Conservation (phyloP, 768 basidiomycete species). For the Xerocomus potaroensis region DNA sequence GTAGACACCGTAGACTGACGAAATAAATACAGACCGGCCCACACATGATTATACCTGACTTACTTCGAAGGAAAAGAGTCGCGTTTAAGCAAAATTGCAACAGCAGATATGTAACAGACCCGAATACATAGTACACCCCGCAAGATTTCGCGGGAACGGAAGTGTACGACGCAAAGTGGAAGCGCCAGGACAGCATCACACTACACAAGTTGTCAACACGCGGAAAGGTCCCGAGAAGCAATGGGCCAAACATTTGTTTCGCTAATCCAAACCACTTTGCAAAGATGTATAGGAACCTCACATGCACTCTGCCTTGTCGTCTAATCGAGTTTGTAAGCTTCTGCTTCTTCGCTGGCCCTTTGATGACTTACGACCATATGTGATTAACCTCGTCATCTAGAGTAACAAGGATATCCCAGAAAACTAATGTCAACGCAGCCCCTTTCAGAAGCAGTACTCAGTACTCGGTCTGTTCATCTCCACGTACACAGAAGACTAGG, state of each 20-base stretch:
- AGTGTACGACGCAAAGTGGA: not conserved
- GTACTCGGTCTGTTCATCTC: not conserved
- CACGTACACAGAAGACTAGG: not conserved
- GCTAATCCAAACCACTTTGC: conserved; percentile 22
- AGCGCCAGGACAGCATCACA: not conserved
- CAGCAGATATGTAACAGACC: conserved; percentile 4
- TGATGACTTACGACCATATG: conserved; percentile 23
- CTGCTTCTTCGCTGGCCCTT: not conserved
- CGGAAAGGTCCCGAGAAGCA: not conserved
- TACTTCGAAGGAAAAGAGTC: conserved; percentile 18
- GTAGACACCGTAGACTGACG: conserved; percentile 18
- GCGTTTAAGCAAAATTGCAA: conserved; percentile 13
- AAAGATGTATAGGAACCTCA: conserved; percentile 21
- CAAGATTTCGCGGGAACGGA: conserved; percentile 4
- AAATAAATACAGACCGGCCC: not conserved
- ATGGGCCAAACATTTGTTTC: conserved; percentile 10
- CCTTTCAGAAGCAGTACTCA: conserved; percentile 3
- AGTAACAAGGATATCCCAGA: conserved; percentile 17
- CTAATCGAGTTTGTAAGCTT: not conserved
- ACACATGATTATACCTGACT: not conserved
- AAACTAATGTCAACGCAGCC: conserved; percentile 5
- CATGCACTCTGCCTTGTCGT: conserved; percentile 1
- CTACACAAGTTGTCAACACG: conserved; percentile 11
- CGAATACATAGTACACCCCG: not conserved
- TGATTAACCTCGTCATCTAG: conserved; percentile 13